A percentile compares a stretch with the other conserved stretches of the same genome.
Evolutionary conservation across 257 asterid species (phyloP).

Genomic region (Anisodus acutangulus): DNA sequence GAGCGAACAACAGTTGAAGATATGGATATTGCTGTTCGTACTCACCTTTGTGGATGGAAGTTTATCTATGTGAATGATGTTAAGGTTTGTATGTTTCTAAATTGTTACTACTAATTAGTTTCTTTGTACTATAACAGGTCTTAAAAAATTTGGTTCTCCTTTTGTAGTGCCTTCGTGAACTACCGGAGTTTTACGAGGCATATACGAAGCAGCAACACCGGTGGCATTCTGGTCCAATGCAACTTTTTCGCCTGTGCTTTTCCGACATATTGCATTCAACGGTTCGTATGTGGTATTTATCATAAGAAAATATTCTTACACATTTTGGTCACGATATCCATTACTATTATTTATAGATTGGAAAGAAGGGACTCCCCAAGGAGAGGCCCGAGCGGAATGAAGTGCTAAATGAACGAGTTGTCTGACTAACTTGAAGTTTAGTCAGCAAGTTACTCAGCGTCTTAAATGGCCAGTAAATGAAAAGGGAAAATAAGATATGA

Average conservation of each 20-base stretch:
- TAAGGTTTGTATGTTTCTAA: conserved; percentile 53
- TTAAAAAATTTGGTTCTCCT: conserved; percentile 32
- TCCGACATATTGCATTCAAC: conserved; percentile 68
- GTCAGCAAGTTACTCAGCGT: conserved; percentile 7
- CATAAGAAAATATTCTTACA: not conserved
- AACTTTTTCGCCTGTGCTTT: conserved; percentile 83
- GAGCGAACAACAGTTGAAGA: conserved; percentile 94
- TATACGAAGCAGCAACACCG: conserved; percentile 96
- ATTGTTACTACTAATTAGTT: conserved; percentile 6
- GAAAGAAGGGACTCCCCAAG: too few relatives aligned
- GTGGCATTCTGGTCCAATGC: conserved; percentile 99
- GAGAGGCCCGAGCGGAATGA: too few relatives aligned
- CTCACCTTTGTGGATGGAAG: conserved; percentile 92
- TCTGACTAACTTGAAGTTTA: conserved; percentile 1
- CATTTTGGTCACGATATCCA: not conserved
- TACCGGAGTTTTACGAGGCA: conserved; percentile 90
- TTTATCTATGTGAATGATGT: conserved; percentile 84
- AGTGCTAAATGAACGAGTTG: too few relatives aligned
- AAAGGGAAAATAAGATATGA: not conserved
- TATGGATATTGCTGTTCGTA: conserved; percentile 97
- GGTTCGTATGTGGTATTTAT: conserved; percentile 50
- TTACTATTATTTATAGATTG: too few relatives aligned
- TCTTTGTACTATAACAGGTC: conserved; percentile 16
- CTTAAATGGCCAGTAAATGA: not conserved
- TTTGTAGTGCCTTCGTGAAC: conserved; percentile 88